phyloP scores from a whole-genome alignment of 805 yeast species.

The Blastobotrys mokoenaii region DNA sequence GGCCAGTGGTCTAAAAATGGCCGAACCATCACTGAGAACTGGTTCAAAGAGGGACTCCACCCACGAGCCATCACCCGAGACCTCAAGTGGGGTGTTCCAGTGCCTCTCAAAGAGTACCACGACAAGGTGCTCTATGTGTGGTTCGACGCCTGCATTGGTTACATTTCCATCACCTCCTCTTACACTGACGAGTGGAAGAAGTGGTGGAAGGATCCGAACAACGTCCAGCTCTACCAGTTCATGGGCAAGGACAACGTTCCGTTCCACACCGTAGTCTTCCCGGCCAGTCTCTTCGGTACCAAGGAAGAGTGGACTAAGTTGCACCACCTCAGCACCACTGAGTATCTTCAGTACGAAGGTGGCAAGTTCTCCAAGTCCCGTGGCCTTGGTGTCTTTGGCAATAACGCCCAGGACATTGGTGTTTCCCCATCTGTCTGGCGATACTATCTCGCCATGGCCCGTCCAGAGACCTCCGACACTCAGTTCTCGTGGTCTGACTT shows the following conservation, averaged over 20 bases:
- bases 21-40: slow-evolving; percentile 76
- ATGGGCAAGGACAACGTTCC: slow-evolving; percentile 99
- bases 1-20: slow-evolving; percentile 93
- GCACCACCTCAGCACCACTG: slow-evolving; percentile 89
- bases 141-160: slow-evolving; percentile 98
- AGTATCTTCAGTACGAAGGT: slow-evolving; percentile 93
- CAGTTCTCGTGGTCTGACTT: slow-evolving; percentile 97
- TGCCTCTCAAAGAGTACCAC: slow-evolving; percentile 77
- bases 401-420: slow-evolving; percentile 91
- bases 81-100: slow-evolving; percentile 97
- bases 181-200: slow-evolving; percentile 72
- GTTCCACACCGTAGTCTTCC: slow-evolving; percentile 98
- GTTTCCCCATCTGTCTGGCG: slow-evolving; percentile 93
- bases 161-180: slow-evolving; percentile 90
- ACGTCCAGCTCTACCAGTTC: slow-evolving; percentile 85
- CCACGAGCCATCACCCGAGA: slow-evolving; percentile 98
- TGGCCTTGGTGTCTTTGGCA: slow-evolving; percentile 96
- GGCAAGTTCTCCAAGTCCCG: slow-evolving; percentile 98
- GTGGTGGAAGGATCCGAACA: slow-evolving; percentile 95
- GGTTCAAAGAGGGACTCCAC: slow-evolving; percentile 88
- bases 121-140: slow-evolving; percentile 94
- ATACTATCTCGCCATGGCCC: slow-evolving; percentile 81
- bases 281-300: slow-evolving; percentile 86
- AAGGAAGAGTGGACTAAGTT: slow-evolving; percentile 82
- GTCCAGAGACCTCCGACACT: slow-evolving; percentile 95